phyloP scores from a whole-genome alignment of 768 basidiomycete species.

The Tremella fuciformis region DNA sequence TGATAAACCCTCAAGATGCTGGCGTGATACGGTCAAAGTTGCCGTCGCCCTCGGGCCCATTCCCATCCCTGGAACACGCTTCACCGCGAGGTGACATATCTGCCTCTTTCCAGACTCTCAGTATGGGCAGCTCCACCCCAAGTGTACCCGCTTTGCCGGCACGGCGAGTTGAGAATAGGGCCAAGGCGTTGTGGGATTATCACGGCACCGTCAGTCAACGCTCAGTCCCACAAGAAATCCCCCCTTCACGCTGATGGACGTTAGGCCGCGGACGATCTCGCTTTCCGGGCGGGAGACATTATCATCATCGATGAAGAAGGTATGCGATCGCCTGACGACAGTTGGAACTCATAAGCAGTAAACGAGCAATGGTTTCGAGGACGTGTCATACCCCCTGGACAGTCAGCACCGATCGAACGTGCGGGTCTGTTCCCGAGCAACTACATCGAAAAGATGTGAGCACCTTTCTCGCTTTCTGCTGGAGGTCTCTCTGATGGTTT shows the following conservation, averaged over 20 bases:
- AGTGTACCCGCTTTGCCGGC: conserved; percentile 7
- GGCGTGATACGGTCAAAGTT: conserved; percentile 36
- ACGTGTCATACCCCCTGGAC: conserved; percentile 59
- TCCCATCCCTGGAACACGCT: conserved; percentile 27
- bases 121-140: conserved; percentile 6
- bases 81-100: conserved; percentile 12
- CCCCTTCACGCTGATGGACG: conserved; percentile 12
- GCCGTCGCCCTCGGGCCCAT: conserved; percentile 39
- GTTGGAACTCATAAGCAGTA: conserved; percentile 71
- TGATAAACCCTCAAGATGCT: conserved; percentile 35
- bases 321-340: conserved; percentile 7
- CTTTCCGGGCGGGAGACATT: conserved; percentile 69
- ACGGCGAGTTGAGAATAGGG: conserved; percentile 7
- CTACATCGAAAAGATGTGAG: conserved; percentile 44
- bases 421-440: conserved; percentile 42
- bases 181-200: conserved; percentile 44
- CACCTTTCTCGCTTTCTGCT: background rate
- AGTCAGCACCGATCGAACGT: conserved; percentile 28
- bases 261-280: conserved; percentile 75
- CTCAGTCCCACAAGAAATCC: background rate
- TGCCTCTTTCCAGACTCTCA: conserved; percentile 16
- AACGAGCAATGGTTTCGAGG: conserved; percentile 60
- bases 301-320: conserved; percentile 69
- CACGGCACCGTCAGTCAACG: conserved; percentile 31
- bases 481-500: conserved; percentile 4